Base-by-base conservation (phyloP, 2,329 filamentous ascomycete species). In the Pseudofabraea citricarpa region DNA sequence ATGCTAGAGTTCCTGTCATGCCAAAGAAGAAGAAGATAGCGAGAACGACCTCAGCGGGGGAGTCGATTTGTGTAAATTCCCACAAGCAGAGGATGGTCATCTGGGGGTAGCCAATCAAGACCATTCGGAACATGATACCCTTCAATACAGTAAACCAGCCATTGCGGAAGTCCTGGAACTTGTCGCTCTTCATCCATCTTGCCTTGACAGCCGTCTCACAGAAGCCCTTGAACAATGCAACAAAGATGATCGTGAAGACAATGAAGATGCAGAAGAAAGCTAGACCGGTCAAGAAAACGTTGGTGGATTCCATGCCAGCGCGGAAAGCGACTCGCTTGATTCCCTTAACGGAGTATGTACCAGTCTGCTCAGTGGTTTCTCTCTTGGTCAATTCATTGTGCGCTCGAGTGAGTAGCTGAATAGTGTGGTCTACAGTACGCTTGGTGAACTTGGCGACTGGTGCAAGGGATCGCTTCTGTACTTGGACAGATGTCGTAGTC, bases 91-190 rank as follows among this genome's bases (percentile, higher is more conserved):
- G 78, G 43, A 95, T 86, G 38, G 83, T 81, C 76, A 96, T 90
- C 61, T 94, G 87, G 16, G 91, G 89, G 69, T 90, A 95, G 50
- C 90, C 90, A 57, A 96, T 93, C 29, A 96, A 75, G 32, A 90
- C 81, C 58, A 95, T 75, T 52, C 91, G 86, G 77, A 93, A 96
- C 52, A 96, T 74, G 55, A 96, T 94, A 45, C 91, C 91, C 72
- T 95, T 94, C 58, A 95, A 77, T 5, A 96, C 85, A 12, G 90
- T 90, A 51, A 84, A 82, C 91, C 91, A 96, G 54, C 89, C 90
- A 57, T 93, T 91, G 51, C 91, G 85, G 78, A 97, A 96, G 56
- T 96, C 90, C 55, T 85, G 74, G 66, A 96, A 96, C 57, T 87
- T 90, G 61, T 95, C 86, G 44, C 74, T 73, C 68, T 88, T 86